Conservation (phyloP, 2,329 filamentous ascomycete species). For the Sclerotinia glacialis region DNA sequence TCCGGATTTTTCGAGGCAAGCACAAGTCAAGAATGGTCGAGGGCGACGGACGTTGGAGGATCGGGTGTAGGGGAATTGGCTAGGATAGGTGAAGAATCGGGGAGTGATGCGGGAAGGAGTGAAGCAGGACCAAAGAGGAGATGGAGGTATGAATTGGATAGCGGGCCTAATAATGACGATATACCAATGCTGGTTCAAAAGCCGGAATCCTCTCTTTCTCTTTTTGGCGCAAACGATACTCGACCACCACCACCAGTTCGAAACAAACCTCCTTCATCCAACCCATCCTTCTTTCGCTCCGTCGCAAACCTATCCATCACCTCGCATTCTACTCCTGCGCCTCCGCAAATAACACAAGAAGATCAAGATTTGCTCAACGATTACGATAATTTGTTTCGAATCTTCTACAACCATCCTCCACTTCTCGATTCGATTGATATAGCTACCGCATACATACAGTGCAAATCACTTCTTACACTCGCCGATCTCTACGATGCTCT, state of each 20-base stretch:
- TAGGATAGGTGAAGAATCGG: slow-evolving; percentile 49
- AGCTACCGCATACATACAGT: slow-evolving; percentile 87
- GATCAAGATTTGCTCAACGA: slow-evolving; percentile 79
- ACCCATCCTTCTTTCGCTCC: slow-evolving; percentile 77
- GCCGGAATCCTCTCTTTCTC: slow-evolving; percentile 50
- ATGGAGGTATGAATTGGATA: slow-evolving; percentile 88
- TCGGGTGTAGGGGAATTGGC: slow-evolving; percentile 45
- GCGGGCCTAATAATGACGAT: slow-evolving; percentile 67
- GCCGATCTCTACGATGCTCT: slow-evolving; percentile 96
- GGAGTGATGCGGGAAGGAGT: slow-evolving; percentile 41
- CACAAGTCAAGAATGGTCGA: slow-evolving; percentile 75
- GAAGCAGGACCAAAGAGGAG: slow-evolving; percentile 44
- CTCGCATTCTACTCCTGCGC: slow-evolving; percentile 47
- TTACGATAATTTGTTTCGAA: slow-evolving; percentile 92
- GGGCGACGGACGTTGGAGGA: slow-evolving; percentile 38
- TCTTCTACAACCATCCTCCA: slow-evolving; percentile 92
- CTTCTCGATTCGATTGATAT: slow-evolving; percentile 82
- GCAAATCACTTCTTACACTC: slow-evolving; percentile 81
- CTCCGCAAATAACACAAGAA: slow-evolving; percentile 51
- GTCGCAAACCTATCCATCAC: slow-evolving; percentile 71
- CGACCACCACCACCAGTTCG: slow-evolving; percentile 51
- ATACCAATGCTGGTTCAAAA: slow-evolving; percentile 86
- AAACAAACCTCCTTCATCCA: slow-evolving; percentile 60
- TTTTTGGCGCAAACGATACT: slow-evolving; percentile 53
- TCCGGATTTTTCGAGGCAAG: slow-evolving; percentile 92